Conservation (phyloP, 2,329 filamentous ascomycete species). For the Microsporum ferrugineum region DNA sequence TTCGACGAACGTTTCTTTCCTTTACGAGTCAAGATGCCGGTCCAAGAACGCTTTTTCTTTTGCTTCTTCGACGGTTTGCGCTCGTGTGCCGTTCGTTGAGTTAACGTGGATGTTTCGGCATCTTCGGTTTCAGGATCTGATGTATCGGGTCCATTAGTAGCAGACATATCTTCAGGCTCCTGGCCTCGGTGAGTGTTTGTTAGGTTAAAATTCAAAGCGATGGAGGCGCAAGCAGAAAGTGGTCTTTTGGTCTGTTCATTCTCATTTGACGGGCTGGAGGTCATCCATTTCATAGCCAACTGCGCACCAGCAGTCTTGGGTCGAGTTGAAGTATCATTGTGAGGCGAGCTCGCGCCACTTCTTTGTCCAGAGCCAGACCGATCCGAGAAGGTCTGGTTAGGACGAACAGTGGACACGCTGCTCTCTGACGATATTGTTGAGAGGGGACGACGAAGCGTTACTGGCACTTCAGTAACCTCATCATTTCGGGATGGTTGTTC, state of each 20-base stretch:
- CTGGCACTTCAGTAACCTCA: conserved; percentile 13
- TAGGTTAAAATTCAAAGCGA: conserved; percentile 8
- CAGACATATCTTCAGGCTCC: background rate
- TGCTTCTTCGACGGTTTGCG: conserved; percentile 39
- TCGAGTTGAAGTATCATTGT: conserved; percentile 20
- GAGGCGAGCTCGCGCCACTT: conserved; percentile 12
- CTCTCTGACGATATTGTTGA: conserved; percentile 78
- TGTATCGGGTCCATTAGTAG: background rate
- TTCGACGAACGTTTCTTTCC: conserved; percentile 36
- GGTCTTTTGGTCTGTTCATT: conserved; percentile 27
- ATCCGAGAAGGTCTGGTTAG: conserved; percentile 58
- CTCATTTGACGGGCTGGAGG: conserved; percentile 13
- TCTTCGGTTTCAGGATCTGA: background rate
- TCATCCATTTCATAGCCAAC: conserved; percentile 19
- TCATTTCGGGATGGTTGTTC: conserved; percentile 6
- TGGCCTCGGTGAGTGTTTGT: background rate
- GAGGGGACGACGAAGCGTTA: conserved; percentile 61
- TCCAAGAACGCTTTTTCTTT: conserved; percentile 62
- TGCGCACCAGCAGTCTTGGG: conserved; percentile 37
- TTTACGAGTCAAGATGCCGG: conserved; percentile 42
- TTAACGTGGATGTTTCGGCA: background rate
- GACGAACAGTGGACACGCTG: conserved; percentile 56
- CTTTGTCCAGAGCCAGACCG: conserved; percentile 39
- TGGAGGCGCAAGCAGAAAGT: conserved; percentile 29
- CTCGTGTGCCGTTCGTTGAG: background rate